Base-by-base conservation (phyloP, 345 rosid genomes). In the Lumnitzera littorea region DNA sequence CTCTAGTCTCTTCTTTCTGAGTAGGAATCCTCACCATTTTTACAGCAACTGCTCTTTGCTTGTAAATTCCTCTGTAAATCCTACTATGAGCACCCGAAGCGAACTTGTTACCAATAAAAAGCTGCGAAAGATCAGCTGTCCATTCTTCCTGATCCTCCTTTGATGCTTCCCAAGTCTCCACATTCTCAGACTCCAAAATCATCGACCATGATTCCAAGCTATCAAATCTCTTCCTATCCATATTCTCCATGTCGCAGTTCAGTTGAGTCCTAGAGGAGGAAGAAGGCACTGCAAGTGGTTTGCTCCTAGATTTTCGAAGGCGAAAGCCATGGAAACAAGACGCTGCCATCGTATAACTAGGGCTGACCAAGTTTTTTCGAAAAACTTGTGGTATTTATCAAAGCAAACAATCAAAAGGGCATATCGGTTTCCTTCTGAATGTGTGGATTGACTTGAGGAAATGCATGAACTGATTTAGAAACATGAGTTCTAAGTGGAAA, bases 181-280 rank as follows among this genome's bases (percentile, higher is more conserved):
- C 86, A 74, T 88, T 94, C 67, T 94, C 99, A 0, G 99, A 94
- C 46, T 94, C 99, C 50, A 94, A 58, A 31, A 94, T 87, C 99
- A 88, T 94, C 3, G 96, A 92, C 98, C 98, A 92, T 48, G 98
- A 89, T 47, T 90, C 99, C 85, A 90, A 57, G 77, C 99, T 90
- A 60, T 94, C 97, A 53, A 94, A 94, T 74, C 97, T 82, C 69
- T 67, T 90, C 82, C 81, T 88, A 69, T 90, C 97, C 95, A 90
- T 76, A 74, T 73, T 89, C 72, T 80, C 89, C 76, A 66, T 72
- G 55, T 89, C 97, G 7, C 84, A 78, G 60, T 78, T 80, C 58
- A 55, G 62, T 60, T 62, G 77, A 41, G 75, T 17, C 66, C 65
- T 82, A 3, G 91, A 85, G 1, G 94, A 81, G 12, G 96, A 85